Evolutionary conservation across 2,329 filamentous ascomycete genomes (phyloP).

Genomic region (Aspergillus latus): DNA sequence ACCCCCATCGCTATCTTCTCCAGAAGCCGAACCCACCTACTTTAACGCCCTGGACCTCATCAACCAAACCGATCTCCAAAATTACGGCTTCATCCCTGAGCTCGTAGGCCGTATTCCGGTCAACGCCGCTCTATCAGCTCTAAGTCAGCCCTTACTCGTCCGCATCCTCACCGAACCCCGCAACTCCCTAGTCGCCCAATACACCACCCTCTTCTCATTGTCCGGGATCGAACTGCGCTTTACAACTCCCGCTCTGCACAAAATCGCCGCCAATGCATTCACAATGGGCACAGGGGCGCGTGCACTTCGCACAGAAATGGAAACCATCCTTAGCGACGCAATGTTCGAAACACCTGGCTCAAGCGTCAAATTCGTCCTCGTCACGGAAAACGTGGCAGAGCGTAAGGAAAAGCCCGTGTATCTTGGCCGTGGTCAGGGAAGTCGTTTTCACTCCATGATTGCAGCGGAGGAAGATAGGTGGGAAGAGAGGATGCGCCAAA

Average conservation of each 20-base stretch:
- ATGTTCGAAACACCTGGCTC: slow-evolving; percentile 75
- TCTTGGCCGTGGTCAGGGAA: slow-evolving; percentile 52
- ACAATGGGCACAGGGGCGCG: slow-evolving; percentile 76
- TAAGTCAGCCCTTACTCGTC: slow-evolving; percentile 68
- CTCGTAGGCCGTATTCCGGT: slow-evolving; percentile 95
- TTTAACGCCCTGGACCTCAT: slow-evolving; percentile 68
- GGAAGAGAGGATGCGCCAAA: slow-evolving; percentile 43
- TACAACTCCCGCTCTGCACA: slow-evolving; percentile 75
- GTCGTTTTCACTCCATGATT: slow-evolving; percentile 52
- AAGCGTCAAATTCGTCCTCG: slow-evolving; percentile 68
- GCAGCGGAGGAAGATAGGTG: slow-evolving; percentile 52
- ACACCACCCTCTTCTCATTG: slow-evolving; percentile 81
- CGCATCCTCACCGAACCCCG: slow-evolving; percentile 90
- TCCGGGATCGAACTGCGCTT: slow-evolving; percentile 76
- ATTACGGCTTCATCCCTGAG: slow-evolving; percentile 89
- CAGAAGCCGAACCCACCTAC: slow-evolving; percentile 46
- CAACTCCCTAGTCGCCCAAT: slow-evolving; percentile 85
- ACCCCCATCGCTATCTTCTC: slow-evolving; percentile 52
- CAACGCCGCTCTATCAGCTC: slow-evolving; percentile 76
- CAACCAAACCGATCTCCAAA: slow-evolving; percentile 73
- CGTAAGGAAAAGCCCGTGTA: slow-evolving; percentile 59
- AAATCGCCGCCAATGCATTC: slow-evolving; percentile 71
- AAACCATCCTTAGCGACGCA: slow-evolving; percentile 72
- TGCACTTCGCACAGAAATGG: slow-evolving; percentile 77
- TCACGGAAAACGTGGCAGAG: slow-evolving; percentile 68